A percentile compares a stretch with the other conserved stretches of the same genome.
phyloP scores from a whole-genome alignment of 2,329 filamentous ascomycete species.

The Geosmithia putterillii region DNA sequence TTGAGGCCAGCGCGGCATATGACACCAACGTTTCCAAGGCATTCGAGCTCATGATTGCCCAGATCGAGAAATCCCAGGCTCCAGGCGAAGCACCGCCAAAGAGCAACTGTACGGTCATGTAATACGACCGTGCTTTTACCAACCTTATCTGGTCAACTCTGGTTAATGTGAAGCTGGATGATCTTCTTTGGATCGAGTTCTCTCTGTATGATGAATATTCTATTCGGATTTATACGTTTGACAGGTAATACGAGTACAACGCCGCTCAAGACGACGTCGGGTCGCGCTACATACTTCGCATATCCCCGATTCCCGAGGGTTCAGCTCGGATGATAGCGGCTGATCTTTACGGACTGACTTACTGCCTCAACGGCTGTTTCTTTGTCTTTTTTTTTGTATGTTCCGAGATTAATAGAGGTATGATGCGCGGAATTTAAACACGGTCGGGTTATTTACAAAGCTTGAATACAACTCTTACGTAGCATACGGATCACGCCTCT shows the following conservation, averaged over 20 bases:
- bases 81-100: conserved; percentile 71
- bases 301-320: background rate
- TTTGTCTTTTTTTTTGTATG: background rate
- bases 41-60: conserved; percentile 86
- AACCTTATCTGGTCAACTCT: background rate
- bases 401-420: background rate
- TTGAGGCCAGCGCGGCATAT: conserved; percentile 86
- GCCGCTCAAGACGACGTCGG: background rate
- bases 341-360: background rate
- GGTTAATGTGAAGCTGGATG: background rate
- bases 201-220: background rate
- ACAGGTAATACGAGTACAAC: background rate
- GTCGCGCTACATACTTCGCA: background rate
- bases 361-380: background rate
- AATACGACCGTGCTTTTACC: conserved; percentile 7
- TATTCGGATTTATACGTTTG: background rate
- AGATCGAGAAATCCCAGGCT: conserved; percentile 92
- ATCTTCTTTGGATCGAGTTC: background rate
- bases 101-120: conserved; percentile 83
- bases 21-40: conserved; percentile 88
- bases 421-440: background rate
- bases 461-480: background rate
- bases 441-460: background rate
- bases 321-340: background rate
- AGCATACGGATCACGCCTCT: background rate